A percentile compares a stretch with the other conserved stretches of the same genome.
phyloP scores from a whole-genome alignment of 2,329 filamentous ascomycete genomes.

The Fusarium caatingaense region DNA sequence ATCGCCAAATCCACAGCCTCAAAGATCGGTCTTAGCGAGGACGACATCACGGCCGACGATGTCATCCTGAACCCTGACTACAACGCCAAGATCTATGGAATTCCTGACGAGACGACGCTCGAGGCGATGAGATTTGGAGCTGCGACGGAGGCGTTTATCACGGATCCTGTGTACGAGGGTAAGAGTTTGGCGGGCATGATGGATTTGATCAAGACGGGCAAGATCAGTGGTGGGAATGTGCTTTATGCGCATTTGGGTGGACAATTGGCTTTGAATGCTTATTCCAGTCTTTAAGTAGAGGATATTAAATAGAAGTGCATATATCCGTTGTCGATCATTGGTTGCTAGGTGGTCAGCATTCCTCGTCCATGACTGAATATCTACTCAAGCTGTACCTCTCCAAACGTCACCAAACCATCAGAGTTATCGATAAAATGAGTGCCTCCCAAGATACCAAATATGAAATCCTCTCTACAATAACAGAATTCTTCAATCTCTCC shows the following conservation, averaged over 20 bases:
- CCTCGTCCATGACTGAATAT: not conserved
- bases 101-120: conserved; percentile 72
- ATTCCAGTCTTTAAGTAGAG: conserved; percentile 54
- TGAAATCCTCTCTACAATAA: conserved; percentile 4
- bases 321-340: not conserved
- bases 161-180: conserved; percentile 80
- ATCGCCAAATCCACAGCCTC: conserved; percentile 73
- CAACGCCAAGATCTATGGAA: conserved; percentile 75
- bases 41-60: conserved; percentile 71
- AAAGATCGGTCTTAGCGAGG: conserved; percentile 70
- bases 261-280: conserved; percentile 76
- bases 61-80: conserved; percentile 71
- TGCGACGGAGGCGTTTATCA: conserved; percentile 76
- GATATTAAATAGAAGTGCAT: not conserved
- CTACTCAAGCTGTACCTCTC: not conserved
- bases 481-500: conserved; percentile 6
- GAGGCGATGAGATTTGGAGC: conserved; percentile 77
- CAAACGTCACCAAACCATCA: not conserved
- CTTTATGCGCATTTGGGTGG: conserved; percentile 79
- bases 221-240: conserved; percentile 73
- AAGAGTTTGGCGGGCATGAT: conserved; percentile 80
- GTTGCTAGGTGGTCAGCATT: not conserved
- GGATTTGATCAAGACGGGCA: conserved; percentile 71
- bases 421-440: conserved; percentile 4
- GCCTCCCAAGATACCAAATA: not conserved